A percentile compares a stretch with the other conserved stretches of the same genome.
Conservation (phyloP, 2,329 filamentous ascomycete genomes). For the Alternaria conjuncta region DNA sequence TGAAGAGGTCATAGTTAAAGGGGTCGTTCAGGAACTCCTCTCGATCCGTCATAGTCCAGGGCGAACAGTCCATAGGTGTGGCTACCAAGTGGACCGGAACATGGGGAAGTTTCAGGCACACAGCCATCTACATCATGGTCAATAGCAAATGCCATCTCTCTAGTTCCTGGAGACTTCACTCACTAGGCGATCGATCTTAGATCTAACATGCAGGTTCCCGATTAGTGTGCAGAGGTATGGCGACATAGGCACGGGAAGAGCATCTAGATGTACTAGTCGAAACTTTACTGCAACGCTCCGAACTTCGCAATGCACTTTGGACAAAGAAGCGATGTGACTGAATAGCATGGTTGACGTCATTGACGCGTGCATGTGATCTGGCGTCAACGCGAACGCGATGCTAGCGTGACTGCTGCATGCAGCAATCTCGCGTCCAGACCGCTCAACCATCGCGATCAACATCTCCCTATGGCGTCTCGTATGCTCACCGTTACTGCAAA, state of each 20-base stretch:
- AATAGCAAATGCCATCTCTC: constrained; percentile 5
- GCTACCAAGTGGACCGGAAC: not conserved
- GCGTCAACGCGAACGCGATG: constrained; percentile 9
- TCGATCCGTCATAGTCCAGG: not conserved
- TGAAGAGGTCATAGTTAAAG: constrained; percentile 3
- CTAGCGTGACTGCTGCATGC: not conserved
- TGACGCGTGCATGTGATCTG: constrained; percentile 10
- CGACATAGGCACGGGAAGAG: not conserved
- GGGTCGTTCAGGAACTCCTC: not conserved
- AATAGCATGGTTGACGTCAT: constrained; percentile 9
- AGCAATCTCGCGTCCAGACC: not conserved
- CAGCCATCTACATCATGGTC: not conserved
- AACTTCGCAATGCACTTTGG: not conserved
- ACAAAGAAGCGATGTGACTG: not conserved
- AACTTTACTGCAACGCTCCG: not conserved
- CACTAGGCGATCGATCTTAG: constrained; percentile 7
- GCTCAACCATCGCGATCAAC: not conserved
- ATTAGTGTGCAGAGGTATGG: not conserved
- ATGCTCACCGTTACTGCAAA: not conserved
- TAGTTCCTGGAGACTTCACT: not conserved
- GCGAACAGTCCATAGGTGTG: not conserved
- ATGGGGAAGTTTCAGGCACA: constrained; percentile 9
- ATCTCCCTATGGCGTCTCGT: not conserved
- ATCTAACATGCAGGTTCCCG: constrained; percentile 8
- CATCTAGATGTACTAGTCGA: not conserved